Evolutionary conservation across 345 rosid genomes (phyloP).

Genomic region (Citrus maxima): DNA sequence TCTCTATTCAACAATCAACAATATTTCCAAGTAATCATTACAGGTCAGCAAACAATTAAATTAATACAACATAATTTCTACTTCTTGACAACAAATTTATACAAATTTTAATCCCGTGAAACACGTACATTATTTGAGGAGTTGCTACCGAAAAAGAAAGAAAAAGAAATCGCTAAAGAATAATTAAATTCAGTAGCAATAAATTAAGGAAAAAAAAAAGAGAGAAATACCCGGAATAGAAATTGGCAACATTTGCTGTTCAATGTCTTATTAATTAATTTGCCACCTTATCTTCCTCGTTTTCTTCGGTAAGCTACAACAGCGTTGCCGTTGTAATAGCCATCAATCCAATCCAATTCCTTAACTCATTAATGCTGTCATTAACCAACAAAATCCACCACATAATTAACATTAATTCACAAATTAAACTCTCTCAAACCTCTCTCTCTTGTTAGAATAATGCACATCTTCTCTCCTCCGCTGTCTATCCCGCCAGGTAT

Average conservation of each 20-base stretch:
- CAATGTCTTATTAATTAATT: background rate
- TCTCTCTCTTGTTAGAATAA: slow-evolving; percentile 6
- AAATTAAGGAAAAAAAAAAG: background rate
- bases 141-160: background rate
- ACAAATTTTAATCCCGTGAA: background rate
- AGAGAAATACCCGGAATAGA: background rate
- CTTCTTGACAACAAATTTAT: background rate
- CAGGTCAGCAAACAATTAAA: no score
- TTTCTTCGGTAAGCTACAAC: background rate
- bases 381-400: slow-evolving; percentile 18
- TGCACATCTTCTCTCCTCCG: slow-evolving; percentile 36
- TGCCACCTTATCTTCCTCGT: slow-evolving; percentile 7
- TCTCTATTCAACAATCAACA: no score
- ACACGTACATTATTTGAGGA: background rate
- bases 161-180: no score
- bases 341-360: slow-evolving; percentile 8
- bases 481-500: slow-evolving; percentile 41
- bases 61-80: background rate
- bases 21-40: no score
- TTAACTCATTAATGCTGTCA: slow-evolving; percentile 31
- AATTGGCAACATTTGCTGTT: background rate
- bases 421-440: no score
- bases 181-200: no score
- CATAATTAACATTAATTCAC: background rate
- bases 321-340: background rate